Conservation (phyloP, 2,329 filamentous ascomycete species). For the Orbilia brochopaga region DNA sequence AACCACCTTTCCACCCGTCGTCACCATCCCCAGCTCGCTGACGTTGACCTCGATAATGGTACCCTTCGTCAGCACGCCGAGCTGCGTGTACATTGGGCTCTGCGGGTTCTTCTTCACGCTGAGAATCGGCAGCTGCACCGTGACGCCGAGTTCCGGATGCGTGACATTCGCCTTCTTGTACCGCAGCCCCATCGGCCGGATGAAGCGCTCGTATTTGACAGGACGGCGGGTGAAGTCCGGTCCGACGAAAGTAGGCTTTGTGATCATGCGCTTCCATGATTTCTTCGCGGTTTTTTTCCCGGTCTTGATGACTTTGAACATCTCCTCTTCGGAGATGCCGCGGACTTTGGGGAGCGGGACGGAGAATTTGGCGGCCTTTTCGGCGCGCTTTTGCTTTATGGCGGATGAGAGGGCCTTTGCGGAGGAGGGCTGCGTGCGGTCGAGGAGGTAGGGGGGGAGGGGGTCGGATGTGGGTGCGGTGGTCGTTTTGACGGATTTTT, state of each 20-base stretch:
- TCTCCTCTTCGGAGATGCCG: conserved; percentile 92
- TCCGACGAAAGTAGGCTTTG: conserved; percentile 87
- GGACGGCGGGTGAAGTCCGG: conserved; percentile 86
- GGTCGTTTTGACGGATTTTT: conserved; percentile 88
- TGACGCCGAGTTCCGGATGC: conserved; percentile 81
- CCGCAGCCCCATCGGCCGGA: conserved; percentile 67
- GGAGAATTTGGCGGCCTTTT: conserved; percentile 91
- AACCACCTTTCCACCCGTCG: conserved; percentile 87
- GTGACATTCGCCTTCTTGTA: conserved; percentile 66
- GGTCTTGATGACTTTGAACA: conserved; percentile 96
- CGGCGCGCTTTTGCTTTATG: conserved; percentile 87
- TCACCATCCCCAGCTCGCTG: conserved; percentile 86
- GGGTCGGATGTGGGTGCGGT: conserved; percentile 79
- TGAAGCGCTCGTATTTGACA: conserved; percentile 76
- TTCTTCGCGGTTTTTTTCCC: conserved; percentile 94
- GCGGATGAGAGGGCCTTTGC: conserved; percentile 63
- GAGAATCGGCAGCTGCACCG: conserved; percentile 82
- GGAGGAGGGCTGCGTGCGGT: conserved; percentile 73
- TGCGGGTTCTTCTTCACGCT: conserved; percentile 84
- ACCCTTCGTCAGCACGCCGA: conserved; percentile 86
- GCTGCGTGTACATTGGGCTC: conserved; percentile 87
- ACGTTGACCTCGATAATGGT: conserved; percentile 92
- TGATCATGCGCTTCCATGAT: conserved; percentile 70
- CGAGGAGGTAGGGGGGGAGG: conserved; percentile 89
- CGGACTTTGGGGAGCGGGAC: conserved; percentile 93